Conservation (phyloP, 495 filamentous ascomycete genomes). For the Jackrogersella minutella region DNA sequence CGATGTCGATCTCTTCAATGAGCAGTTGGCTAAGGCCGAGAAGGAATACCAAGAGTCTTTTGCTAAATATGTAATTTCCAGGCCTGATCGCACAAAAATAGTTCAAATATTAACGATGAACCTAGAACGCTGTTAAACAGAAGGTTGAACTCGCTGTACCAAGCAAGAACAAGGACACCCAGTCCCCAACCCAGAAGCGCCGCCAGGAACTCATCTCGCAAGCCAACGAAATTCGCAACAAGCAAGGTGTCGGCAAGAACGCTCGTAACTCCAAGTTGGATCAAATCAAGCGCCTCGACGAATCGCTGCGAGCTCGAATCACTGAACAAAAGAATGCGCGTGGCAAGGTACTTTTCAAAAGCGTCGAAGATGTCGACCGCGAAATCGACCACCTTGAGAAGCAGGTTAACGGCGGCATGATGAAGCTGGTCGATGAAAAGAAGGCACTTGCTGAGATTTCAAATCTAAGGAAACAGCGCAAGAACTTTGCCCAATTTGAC, state of each 20-base stretch:
- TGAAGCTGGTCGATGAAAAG: constrained; percentile 97
- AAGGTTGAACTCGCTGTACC: constrained; percentile 83
- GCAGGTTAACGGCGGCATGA: constrained; percentile 81
- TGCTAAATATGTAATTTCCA: constrained; percentile 75
- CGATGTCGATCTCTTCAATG: constrained; percentile 74
- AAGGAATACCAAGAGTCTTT: constrained; percentile 80
- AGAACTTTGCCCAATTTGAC: constrained; percentile 85
- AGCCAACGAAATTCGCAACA: constrained; percentile 73
- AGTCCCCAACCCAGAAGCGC: constrained; percentile 74
- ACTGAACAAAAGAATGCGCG: constrained; percentile 84
- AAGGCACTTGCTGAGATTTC: constrained; percentile 86
- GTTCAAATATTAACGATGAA: constrained; percentile 24
- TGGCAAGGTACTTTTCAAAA: constrained; percentile 81
- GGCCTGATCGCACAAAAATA: not conserved
- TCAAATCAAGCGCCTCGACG: constrained; percentile 85
- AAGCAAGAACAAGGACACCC: constrained; percentile 71
- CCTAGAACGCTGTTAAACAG: constrained; percentile 80
- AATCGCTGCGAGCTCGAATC: constrained; percentile 79
- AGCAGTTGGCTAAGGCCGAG: constrained; percentile 75
- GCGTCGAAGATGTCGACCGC: constrained; percentile 82
- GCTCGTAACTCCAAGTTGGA: constrained; percentile 77
- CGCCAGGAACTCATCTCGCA: constrained; percentile 83
- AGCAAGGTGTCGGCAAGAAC: constrained; percentile 85
- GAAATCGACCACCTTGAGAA: constrained; percentile 82
- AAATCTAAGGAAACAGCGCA: constrained; percentile 83